Base-by-base conservation (phyloP, 129 eudicot species). In the Lactuca sativa region DNA sequence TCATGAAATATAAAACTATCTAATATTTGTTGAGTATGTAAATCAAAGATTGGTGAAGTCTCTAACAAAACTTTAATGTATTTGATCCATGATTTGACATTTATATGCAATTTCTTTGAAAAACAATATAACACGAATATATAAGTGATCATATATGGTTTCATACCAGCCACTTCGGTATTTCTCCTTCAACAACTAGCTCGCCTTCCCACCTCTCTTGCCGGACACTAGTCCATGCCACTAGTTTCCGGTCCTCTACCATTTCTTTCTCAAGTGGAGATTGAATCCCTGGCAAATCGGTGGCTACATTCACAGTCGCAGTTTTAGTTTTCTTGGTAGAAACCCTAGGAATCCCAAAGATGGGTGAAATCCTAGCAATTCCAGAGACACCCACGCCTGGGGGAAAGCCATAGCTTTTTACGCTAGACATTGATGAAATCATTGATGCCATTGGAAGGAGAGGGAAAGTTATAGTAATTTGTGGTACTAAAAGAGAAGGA, bases 131-230 rank as follows among this genome's bases (percentile, higher is more conserved):
- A 37, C 18, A 54, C 5, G 12, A 55, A 4, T 25, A 21, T 9
- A 62, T 11, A 66, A 52, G 4, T 32, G 55, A 69, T 55, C 10
- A 56, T 37, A 37, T 48, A 58, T 66, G 67, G 33, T 31, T 41
- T 68, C 64, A 63, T 83, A 93, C 99, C 91, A 95, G 90, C 99
- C 99, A 95, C 37, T 37, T 71, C 4, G 99, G 99, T 62, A 95
- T 82, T 65, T 95, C 78, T 58, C 99, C 99, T 87, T 95, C 73
- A 7, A 95, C 96, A 5, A 54, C 64, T n/a, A 95, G 96, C 82
- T 93, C 90, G 21, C 99, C 99, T 76, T 93, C 95, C 99, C 99
- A 95, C 9, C 93, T 73, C 67, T 95, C 99, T 64, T 95, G 99
- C 51, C 56, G 80, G 7, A 95, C 78, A 66, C 99, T 95, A 6